Base-by-base conservation (phyloP, 2,329 filamentous ascomycete genomes). In the Xylariaceae sp. region DNA sequence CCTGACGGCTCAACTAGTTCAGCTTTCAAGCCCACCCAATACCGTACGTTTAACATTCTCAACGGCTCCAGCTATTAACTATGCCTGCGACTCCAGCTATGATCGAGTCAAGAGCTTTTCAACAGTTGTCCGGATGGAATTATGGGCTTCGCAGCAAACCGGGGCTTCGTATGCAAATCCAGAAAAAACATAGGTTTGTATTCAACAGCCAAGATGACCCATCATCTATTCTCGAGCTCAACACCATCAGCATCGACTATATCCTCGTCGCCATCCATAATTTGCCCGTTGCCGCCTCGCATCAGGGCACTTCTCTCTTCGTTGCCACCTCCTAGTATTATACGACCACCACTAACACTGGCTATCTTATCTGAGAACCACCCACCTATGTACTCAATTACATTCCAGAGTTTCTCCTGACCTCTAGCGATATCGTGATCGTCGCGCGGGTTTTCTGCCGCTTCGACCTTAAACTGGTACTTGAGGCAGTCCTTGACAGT, bases 401-500 rank as follows among this genome's bases (percentile, higher is more conserved):
- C 58, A 5, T 68, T 74, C 87, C 88, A 91, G 1, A 92, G 69
- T 59, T 77, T 77, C 65, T 89, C 88, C 66, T 91, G 83, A 3
- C 77, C 75, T 54, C 84, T 81, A 27, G 77, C 72, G 48, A 83
- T 71, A 21, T 76, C 72, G 37, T 80, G 75, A 52, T 87, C 83
- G 26, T 84, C 80, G 53, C 82, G 81, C 3, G 83, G 84, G 64
- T 90, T 86, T 72, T 94, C 92, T 35, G 88, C 85, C 7, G 90
- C 90, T 72, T 99, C 94, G 1, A 89, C 91, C 76, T 94, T 95
- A 82, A 97, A 96, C 72, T 99, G 93, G 67, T 96, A 97, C 70
- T 94, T 96, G 50, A 99, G 77, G 63, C 94, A 97, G 70, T 99
- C 94, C 72, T 99, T 99, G 58, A 97, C 89, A 0, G 94, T 99